Evolutionary conservation across 2,329 filamentous ascomycete genomes (phyloP).

Genomic region (Talaromyces sp.): DNA sequence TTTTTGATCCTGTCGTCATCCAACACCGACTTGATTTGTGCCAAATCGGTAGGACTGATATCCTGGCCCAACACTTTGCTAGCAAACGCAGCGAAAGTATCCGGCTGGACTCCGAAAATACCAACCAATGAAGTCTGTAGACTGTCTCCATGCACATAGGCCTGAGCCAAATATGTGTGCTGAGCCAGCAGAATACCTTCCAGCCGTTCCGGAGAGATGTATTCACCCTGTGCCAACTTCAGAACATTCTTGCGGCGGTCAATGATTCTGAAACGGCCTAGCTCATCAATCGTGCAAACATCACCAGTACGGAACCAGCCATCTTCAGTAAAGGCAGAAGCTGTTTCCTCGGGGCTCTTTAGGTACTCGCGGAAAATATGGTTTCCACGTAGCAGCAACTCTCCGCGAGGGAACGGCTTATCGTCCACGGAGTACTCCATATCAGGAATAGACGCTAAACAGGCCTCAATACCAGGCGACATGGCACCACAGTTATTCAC

Average conservation of each 20-base stretch:
- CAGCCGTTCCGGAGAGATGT: slow-evolving; percentile 94
- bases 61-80: slow-evolving; percentile 70
- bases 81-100: slow-evolving; percentile 77
- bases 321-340: slow-evolving; percentile 75
- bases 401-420: slow-evolving; percentile 84
- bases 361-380: slow-evolving; percentile 82
- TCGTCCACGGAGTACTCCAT: slow-evolving; percentile 90
- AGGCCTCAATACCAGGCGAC: slow-evolving; percentile 67
- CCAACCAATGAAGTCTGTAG: slow-evolving; percentile 78
- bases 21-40: slow-evolving; percentile 65
- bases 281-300: slow-evolving; percentile 78
- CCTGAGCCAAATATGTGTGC: slow-evolving; percentile 72
- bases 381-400: slow-evolving; percentile 80
- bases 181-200: slow-evolving; percentile 91
- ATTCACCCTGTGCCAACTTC: slow-evolving; percentile 96
- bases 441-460: slow-evolving; percentile 82
- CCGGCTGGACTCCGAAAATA: slow-evolving; percentile 84
- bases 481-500: slow-evolving; percentile 80
- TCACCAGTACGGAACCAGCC: slow-evolving; percentile 98
- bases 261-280: slow-evolving; percentile 87
- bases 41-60: slow-evolving; percentile 63
- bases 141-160: slow-evolving; percentile 87
- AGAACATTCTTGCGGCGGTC: slow-evolving; percentile 99
- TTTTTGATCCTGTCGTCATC: slow-evolving; percentile 68
- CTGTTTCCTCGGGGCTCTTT: slow-evolving; percentile 84